phyloP scores from a whole-genome alignment of 192 early-diverging fungal genomes.

The Backusella westeae region DNA sequence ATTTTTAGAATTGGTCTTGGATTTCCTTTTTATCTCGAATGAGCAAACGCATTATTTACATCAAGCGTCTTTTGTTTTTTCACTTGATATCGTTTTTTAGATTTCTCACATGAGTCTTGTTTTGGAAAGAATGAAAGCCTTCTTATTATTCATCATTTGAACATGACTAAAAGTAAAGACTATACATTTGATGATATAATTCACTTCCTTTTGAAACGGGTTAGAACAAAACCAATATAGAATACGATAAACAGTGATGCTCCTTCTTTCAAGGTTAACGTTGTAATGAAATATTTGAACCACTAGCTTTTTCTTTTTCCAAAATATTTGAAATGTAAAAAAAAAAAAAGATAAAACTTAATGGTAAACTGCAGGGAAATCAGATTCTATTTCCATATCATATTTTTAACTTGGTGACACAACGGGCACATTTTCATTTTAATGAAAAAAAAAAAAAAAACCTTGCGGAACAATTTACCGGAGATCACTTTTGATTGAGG shows the following conservation, averaged over 20 bases:
- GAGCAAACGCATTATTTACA: background rate
- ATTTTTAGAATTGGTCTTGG: too few species aligned
- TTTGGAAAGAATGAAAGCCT: background rate
- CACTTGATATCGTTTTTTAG: background rate
- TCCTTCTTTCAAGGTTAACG: background rate
- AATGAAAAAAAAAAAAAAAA: background rate
- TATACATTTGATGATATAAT: background rate
- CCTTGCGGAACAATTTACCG: background rate
- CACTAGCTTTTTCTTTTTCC: background rate
- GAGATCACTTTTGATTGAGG: background rate
- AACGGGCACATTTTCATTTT: background rate
- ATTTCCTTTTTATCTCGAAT: background rate
- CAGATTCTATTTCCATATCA: background rate
- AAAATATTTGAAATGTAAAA: too few species aligned
- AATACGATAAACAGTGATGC: background rate
- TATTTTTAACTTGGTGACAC: background rate
- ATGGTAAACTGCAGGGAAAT: too few species aligned
- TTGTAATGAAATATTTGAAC: background rate
- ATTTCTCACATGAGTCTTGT: background rate
- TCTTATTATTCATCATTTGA: background rate
- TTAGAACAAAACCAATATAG: too few species aligned
- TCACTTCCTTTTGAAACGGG: background rate
- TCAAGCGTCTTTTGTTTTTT: too few species aligned
- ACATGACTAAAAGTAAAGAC: background rate
- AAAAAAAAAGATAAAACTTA: too few species aligned